These are phyloP conservation scores for Maudiozyma barnettii DNA, from an alignment of 805 yeast genomes.

Conservation along the genomic window DNA sequence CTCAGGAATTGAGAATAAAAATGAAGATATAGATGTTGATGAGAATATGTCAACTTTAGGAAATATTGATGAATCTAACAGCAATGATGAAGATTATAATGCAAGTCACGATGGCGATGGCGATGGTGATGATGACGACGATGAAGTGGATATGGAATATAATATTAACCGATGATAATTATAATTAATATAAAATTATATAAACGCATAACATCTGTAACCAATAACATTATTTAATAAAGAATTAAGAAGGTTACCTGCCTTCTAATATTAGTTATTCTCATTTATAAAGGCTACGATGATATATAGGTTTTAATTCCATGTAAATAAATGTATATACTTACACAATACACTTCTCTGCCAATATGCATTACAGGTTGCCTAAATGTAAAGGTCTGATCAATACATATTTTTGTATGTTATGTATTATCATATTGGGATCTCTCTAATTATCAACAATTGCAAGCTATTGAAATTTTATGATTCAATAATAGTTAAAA, in stretches of 20 bases:
- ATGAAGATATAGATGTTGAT: conserved; percentile 9
- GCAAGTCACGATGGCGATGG: neutral
- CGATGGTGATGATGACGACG: conserved; percentile 11
- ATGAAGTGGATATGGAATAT: conserved; percentile 14
- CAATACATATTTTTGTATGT: no score
- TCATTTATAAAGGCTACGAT: no score
- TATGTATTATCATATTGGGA: no score
- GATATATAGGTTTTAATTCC: no score
- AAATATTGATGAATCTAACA: neutral
- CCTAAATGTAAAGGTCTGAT: no score
- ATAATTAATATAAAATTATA: neutral
- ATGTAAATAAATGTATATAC: no score
- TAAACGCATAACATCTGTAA: no score
- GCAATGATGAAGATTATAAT: neutral
- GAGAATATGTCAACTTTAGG: conserved; percentile 2
- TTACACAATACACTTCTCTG: no score
- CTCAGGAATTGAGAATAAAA: neutral
- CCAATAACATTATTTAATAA: no score
- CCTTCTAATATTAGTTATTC: neutral
- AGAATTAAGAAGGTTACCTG: no score
- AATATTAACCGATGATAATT: conserved; percentile 13
- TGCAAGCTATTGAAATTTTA: neutral
- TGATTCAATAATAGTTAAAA: neutral
- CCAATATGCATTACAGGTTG: no score
- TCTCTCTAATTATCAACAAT: no score